A percentile compares a stretch with the other conserved stretches of the same genome.
Evolutionary conservation across 495 filamentous ascomycete species (phyloP).

Genomic region (Staphylotrichum tortipilum): DNA sequence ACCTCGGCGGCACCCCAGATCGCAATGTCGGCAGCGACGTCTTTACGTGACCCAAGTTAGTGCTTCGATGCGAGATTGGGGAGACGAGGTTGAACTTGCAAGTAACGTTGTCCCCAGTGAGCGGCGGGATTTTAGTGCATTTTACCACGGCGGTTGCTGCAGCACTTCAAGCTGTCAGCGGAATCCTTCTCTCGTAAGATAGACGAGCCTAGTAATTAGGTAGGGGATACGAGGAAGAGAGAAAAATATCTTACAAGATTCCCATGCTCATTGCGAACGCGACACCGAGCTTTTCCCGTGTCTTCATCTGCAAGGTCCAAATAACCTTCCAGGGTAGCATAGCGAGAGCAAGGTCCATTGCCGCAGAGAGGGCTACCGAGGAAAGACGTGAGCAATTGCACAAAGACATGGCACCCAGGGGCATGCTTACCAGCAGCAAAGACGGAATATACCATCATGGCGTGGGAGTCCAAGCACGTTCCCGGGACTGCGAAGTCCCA

Average conservation of each 20-base stretch:
- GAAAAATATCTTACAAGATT: slow-evolving; percentile 22
- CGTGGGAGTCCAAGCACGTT: slow-evolving; percentile 23
- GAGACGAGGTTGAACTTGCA: slow-evolving; percentile 4
- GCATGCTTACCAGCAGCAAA: slow-evolving; percentile 10
- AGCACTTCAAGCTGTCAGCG: slow-evolving; percentile 11
- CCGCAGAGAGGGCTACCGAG: slow-evolving; percentile 27
- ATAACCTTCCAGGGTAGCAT: slow-evolving; percentile 28
- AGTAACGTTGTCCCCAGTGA: slow-evolving; percentile 18
- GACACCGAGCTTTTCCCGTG: slow-evolving; percentile 29
- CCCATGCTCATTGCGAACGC: slow-evolving; percentile 34
- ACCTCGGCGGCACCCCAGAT: neutral
- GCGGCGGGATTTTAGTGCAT: slow-evolving; percentile 16
- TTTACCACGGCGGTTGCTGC: slow-evolving; percentile 23
- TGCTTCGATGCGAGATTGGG: neutral
- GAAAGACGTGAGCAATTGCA: too few species aligned
- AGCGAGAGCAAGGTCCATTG: slow-evolving; percentile 28
- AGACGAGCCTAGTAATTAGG: too few species aligned
- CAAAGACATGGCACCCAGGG: slow-evolving; percentile 3
- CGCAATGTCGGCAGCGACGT: neutral
- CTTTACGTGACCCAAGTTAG: neutral
- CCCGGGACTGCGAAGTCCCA: slow-evolving; percentile 23
- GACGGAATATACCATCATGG: slow-evolving; percentile 18
- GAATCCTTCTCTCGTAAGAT: too few species aligned
- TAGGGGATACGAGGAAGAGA: too few species aligned
- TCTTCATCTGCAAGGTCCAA: slow-evolving; percentile 26